Evolutionary conservation across 2,329 filamentous ascomycete species (phyloP), one percentile per base, ranked within the genome.

Genomic region (Shiraia sp.): DNA sequence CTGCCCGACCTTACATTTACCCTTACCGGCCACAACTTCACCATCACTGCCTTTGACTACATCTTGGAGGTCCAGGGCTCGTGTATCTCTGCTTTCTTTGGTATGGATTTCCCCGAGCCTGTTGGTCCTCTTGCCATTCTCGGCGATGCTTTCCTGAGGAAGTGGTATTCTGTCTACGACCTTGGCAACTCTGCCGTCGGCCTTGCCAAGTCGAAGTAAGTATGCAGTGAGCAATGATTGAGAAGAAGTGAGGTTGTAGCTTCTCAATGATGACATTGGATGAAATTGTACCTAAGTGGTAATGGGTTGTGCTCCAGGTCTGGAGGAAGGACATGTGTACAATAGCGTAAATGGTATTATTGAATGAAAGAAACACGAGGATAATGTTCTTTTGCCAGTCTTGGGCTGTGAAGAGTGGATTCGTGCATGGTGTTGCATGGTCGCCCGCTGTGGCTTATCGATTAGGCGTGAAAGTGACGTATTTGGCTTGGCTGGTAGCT

Each of bases 81-180:
- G 70, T 99, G 93, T 75, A 96, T 99, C 73, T 96, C 90, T 50
- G 88, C 90, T 59, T 96, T 99, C 77, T 95, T 95, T 84, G 91
- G 90, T 62, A 95, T 97, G 86, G 93, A 79, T 57, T 76, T 81
- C 69, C 87, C 90, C 42, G 87, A 85, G 66, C 90, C 90, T 27
- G 86, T 87, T 45, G 92, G 93, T 32, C 93, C 93, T 57, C 83
- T 99, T 53, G 91, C 90, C 49, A 99, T 99, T 54, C 85, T 99
- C 17, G 93, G 93, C 64, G 90, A 96, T 71, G 88, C 81, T 53
- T 85, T 85, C 79, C 72, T 85, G 67, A 84, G 90, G 73, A 87
- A 80, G 69, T 95, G 86, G 80, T 97, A 97, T 82, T 95, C 90
- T 53, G 87, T 99, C 67, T 99, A 99, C 70, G 90, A 99, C 74